Evolutionary conservation across 139 green algal genomes (phyloP), one percentile per base, ranked within the genome.

Genomic region (Tetradesmus obliquus): DNA sequence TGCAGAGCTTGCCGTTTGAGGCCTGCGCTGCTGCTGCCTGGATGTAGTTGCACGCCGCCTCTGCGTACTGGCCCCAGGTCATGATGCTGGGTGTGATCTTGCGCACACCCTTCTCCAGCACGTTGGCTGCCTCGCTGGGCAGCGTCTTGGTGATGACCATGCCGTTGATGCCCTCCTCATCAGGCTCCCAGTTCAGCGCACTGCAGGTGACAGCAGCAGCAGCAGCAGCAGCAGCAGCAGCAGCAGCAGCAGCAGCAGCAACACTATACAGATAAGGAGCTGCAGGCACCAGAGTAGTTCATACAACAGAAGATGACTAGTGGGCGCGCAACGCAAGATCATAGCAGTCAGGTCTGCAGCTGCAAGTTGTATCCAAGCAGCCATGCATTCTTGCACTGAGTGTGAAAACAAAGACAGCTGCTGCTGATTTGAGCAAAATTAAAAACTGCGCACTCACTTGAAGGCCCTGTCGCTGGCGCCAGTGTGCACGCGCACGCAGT

Each of bases 401-500:
- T 45, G 32, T 45, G 32, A 45, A 45, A 45, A 45, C 32, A 45
- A 45, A 45, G 32, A 45, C 57, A 9, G 57, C 9, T 71, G 7
- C 60, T 71, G 60, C 60, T 71, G 60, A 22, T 71, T 45, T 45
- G 32, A 45, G 32, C 32, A 45, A 45, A 45, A 45, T 45, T 45
- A 45, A 45, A 2, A 71, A 71, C 60, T 71, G 60, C 8, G 9
- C 17, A 79, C 91, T 81, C 66, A 95, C 94, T 62, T 88, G 92
- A 91, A 93, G 3, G 94, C 92, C 32, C 88, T 90, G 51, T 96
- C 93, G 19, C 45, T 86, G 54, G 89, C 62, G 13, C 93, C 94
- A 74, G 90, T 76, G 89, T 96, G 95, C 72, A 95, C 94, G 12
- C 95, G 84, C 53, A 94, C 74, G 45, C 86, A 84, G 79, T 94